A percentile compares a stretch with the other conserved stretches of the same genome.
These are phyloP conservation scores for Verticillium isaacii DNA, from an alignment of 2,329 filamentous ascomycete genomes.

Conservation along the genomic window DNA sequence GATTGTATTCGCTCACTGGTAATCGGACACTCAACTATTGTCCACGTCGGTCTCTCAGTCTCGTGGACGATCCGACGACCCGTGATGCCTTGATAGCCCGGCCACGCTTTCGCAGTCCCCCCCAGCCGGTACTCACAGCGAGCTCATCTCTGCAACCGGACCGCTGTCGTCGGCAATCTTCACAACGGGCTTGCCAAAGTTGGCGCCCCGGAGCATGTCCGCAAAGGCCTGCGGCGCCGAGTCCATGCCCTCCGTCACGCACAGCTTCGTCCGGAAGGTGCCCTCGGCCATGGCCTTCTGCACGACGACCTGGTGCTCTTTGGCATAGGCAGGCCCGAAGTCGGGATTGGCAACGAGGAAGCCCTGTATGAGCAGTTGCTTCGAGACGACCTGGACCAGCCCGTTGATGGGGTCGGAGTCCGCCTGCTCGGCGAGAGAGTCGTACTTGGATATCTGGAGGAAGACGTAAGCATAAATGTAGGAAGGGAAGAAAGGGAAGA, in stretches of 20 bases:
- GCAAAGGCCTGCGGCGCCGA: constrained; percentile 68
- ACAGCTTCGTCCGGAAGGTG: constrained; percentile 64
- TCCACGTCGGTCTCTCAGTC: too few relatives aligned
- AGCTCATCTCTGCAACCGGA: not conserved
- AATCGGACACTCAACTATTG: too few relatives aligned
- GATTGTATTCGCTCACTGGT: too few relatives aligned
- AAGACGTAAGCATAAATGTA: not conserved
- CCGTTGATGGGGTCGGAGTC: not conserved
- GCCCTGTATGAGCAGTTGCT: constrained; percentile 40
- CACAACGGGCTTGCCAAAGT: constrained; percentile 84
- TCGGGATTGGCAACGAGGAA: constrained; percentile 62
- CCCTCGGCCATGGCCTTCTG: constrained; percentile 73
- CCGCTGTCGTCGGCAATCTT: constrained; percentile 36
- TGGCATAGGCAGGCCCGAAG: constrained; percentile 58
- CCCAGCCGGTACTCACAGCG: not conserved
- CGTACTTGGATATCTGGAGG: constrained; percentile 68
- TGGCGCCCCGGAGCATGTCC: constrained; percentile 70
- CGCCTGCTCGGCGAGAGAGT: constrained; percentile 27
- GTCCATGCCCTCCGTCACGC: constrained; percentile 72
- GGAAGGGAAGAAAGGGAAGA: not conserved
- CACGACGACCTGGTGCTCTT: constrained; percentile 72
- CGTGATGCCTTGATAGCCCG: too few relatives aligned
- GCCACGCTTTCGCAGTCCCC: not conserved
- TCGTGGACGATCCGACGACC: too few relatives aligned
- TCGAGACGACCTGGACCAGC: not conserved